These are phyloP conservation scores for Suillus subalutaceus DNA, from an alignment of 768 basidiomycete genomes.

Conservation along the genomic window DNA sequence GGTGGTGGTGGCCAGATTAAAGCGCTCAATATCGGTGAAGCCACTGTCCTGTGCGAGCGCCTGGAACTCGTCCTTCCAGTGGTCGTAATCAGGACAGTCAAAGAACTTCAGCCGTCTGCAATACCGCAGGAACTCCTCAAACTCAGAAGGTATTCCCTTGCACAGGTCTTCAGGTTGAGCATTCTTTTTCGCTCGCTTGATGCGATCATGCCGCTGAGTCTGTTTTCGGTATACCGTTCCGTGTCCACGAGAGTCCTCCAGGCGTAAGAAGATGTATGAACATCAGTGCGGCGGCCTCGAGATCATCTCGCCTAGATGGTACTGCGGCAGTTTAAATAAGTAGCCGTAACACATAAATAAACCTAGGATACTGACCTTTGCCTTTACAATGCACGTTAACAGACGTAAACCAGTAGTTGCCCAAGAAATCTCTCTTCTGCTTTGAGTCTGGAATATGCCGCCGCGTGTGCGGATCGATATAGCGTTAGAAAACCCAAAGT, in stretches of 20 bases:
- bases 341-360: slow-evolving; percentile 19
- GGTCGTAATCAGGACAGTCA: slow-evolving; percentile 68
- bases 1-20: slow-evolving; percentile 74
- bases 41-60: slow-evolving; percentile 63
- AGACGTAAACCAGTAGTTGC: slow-evolving; percentile 86
- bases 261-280: slow-evolving; percentile 80
- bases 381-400: slow-evolving; percentile 78
- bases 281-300: slow-evolving; percentile 79
- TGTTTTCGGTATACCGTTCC: slow-evolving; percentile 78
- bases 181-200: slow-evolving; percentile 65
- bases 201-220: slow-evolving; percentile 59
- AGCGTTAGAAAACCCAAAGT: slow-evolving; percentile 82
- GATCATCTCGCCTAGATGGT: slow-evolving; percentile 77
- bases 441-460: slow-evolving; percentile 76
- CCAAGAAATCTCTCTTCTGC: slow-evolving; percentile 72
- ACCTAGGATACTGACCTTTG: slow-evolving; percentile 50
- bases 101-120: slow-evolving; percentile 69
- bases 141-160: slow-evolving; percentile 65
- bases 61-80: slow-evolving; percentile 67
- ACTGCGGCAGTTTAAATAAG: slow-evolving; percentile 45
- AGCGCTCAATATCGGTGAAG: slow-evolving; percentile 57
- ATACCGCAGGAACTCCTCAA: slow-evolving; percentile 78
- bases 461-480: slow-evolving; percentile 64
- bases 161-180: slow-evolving; percentile 70
- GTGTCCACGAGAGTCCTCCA: slow-evolving; percentile 75